Evolutionary conservation across 2,329 filamentous ascomycete genomes (phyloP).

Genomic region (Rhinocladiella similis): DNA sequence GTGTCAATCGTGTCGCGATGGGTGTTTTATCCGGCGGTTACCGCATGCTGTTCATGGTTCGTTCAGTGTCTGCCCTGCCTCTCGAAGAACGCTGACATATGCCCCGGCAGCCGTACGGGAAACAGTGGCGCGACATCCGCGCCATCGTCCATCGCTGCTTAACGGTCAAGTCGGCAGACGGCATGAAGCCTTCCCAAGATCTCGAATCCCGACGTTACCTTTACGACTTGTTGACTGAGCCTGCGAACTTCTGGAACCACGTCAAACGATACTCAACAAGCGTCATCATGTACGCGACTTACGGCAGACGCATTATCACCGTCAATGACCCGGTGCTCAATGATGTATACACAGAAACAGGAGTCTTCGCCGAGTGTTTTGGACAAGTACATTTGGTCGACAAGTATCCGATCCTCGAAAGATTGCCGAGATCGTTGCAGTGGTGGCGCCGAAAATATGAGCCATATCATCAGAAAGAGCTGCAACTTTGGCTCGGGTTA

Average conservation of each 20-base stretch:
- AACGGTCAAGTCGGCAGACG: constrained; percentile 5
- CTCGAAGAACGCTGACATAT: background rate
- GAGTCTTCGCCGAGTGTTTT: constrained; percentile 5
- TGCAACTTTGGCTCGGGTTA: too few species aligned
- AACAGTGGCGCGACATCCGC: constrained; percentile 6
- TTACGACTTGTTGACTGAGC: constrained; percentile 1
- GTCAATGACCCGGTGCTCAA: constrained; percentile 7
- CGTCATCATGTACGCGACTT: background rate
- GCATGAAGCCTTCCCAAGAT: constrained; percentile 6
- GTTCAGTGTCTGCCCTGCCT: background rate
- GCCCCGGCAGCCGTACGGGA: background rate
- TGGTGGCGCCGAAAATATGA: background rate
- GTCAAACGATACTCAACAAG: constrained; percentile 3
- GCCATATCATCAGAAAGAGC: constrained; percentile 4
- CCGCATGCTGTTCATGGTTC: constrained; percentile 11
- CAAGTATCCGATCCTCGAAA: constrained; percentile 15
- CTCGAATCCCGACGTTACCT: constrained; percentile 4
- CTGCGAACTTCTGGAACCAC: constrained; percentile 4
- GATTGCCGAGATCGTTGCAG: constrained; percentile 11
- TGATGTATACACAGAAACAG: constrained; percentile 5
- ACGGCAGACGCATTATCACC: background rate
- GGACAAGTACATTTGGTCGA: constrained; percentile 14
- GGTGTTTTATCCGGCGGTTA: constrained; percentile 7
- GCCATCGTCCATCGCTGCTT: constrained; percentile 6
- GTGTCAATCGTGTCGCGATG: background rate